Evolutionary conservation across 2,329 filamentous ascomycete species (phyloP).

Genomic region (Hansfordia pulvinata): DNA sequence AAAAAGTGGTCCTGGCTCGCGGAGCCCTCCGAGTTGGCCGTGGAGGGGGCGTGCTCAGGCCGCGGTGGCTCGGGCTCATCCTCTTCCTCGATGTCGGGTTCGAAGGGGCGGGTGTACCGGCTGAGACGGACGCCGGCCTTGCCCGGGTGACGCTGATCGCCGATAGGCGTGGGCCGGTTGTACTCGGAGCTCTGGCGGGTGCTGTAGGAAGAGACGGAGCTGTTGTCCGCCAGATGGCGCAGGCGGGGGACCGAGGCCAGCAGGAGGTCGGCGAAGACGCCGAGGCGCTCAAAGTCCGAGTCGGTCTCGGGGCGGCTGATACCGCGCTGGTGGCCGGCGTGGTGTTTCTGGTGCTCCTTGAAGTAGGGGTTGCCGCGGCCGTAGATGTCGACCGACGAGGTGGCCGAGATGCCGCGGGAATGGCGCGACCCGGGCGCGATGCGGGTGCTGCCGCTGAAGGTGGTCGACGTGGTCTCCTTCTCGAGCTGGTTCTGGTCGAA

Average conservation of each 20-base stretch:
- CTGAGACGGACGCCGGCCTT: slow-evolving; percentile 6
- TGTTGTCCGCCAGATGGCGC: slow-evolving; percentile 1
- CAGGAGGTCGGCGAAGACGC: slow-evolving; percentile 2
- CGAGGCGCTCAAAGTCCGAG: slow-evolving; percentile 1
- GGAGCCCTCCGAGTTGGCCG: slow-evolving; percentile 1
- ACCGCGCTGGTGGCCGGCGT: too few relatives aligned
- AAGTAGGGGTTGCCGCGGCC: too few relatives aligned
- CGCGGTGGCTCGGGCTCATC: slow-evolving; percentile 7
- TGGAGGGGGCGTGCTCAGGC: slow-evolving; percentile 2
- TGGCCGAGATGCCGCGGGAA: too few relatives aligned
- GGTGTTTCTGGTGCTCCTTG: too few relatives aligned
- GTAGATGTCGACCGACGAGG: too few relatives aligned
- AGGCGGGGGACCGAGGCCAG: slow-evolving; percentile 1
- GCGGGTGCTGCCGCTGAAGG: too few relatives aligned
- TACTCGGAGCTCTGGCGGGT: too few relatives aligned
- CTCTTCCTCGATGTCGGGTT: slow-evolving; percentile 6
- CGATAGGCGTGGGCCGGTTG: too few relatives aligned
- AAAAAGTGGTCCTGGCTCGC: slow-evolving; percentile 4
- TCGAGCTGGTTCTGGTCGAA: too few relatives aligned
- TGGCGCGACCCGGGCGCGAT: too few relatives aligned
- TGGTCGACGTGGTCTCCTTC: too few relatives aligned
- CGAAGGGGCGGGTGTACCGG: slow-evolving; percentile 3
- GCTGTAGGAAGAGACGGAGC: slow-evolving; percentile 2
- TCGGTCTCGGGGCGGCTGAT: too few relatives aligned
- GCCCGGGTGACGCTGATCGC: slow-evolving; percentile 10